Evolutionary conservation across 306 rosid genomes (phyloP), one percentile per base, ranked within the genome.

Genomic region (Rosa persica): DNA sequence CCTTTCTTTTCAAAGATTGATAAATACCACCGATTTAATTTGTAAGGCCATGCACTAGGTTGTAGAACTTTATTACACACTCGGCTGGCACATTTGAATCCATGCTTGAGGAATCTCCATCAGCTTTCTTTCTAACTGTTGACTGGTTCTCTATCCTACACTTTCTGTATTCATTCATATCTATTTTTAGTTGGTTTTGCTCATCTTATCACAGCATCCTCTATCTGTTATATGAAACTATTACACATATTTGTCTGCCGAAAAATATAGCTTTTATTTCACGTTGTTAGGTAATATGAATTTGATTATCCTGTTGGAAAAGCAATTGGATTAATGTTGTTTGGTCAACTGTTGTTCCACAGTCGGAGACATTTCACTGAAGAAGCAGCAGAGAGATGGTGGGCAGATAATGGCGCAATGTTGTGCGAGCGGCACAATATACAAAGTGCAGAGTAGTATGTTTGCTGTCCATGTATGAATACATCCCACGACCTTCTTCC

Each of bases 311-410:
- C 80, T 25, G 43, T 51, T 69, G 73, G 60, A 71, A 57, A 67
- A 40, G 85, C 66, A 51, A 67, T 79, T 12, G 48, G 39, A 73
- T 62, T 70, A 70, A 77, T 43, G 40, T 43, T 51, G 86, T 78
- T 46, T 64, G 43, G 54, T 82, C 73, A 39, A 54, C 48, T 42
- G 55, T 79, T 85, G 60, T 81, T 69, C 71, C 54, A 71, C 98
- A 95, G 98, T 76, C 93, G 98, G 79, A 92, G 78, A 86, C 96
- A 91, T 85, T 95, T 92, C 81, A 88, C 96, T 0, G 91, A 89
- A 90, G 91, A 86, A 67, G 80, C 88, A 83, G 97, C 98, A 25
- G 96, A 91, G 48, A 87, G 81, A 72, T 95, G 98, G 98, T 95
- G 98, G 98, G 81, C 93, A 55, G 93, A 95, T 86, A 83, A 92